Evolutionary conservation across 805 yeast species (phyloP).

Genomic region (Tetrapisispora iriomotensis): DNA sequence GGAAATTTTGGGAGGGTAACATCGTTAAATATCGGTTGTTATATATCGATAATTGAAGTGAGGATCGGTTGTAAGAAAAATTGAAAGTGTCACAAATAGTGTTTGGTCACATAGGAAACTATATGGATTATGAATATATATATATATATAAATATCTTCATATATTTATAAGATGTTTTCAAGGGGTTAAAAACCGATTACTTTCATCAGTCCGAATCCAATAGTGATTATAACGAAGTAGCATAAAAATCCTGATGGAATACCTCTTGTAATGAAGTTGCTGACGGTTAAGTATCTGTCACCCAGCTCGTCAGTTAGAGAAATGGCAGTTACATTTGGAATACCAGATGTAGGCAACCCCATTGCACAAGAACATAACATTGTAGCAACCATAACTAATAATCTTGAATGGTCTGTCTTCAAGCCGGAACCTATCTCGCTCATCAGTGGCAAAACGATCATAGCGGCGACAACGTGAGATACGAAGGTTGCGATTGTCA

Average conservation of each 20-base stretch:
- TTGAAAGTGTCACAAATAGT: too few relatives aligned
- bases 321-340: slow-evolving; percentile 95
- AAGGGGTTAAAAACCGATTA: slow-evolving; percentile 37
- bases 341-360: slow-evolving; percentile 96
- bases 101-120: too few relatives aligned
- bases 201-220: slow-evolving; percentile 65
- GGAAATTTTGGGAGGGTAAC: too few relatives aligned
- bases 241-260: slow-evolving; percentile 73
- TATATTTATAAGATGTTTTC: too few relatives aligned
- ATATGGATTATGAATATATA: too few relatives aligned
- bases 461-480: slow-evolving; percentile 96
- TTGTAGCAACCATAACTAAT: slow-evolving; percentile 53
- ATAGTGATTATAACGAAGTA: slow-evolving; percentile 64
- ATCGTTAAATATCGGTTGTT: too few relatives aligned
- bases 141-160: not conserved
- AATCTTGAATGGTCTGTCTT: slow-evolving; percentile 76
- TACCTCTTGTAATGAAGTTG: slow-evolving; percentile 82
- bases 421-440: slow-evolving; percentile 73
- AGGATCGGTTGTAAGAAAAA: too few relatives aligned
- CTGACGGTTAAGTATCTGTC: slow-evolving; percentile 80
- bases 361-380: slow-evolving; percentile 90
- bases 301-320: slow-evolving; percentile 88
- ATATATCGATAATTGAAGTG: too few relatives aligned
- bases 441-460: slow-evolving; percentile 81
- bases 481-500: slow-evolving; percentile 86